phyloP scores from a whole-genome alignment of 1,139 yeast genomes.

The Candida sp. region DNA sequence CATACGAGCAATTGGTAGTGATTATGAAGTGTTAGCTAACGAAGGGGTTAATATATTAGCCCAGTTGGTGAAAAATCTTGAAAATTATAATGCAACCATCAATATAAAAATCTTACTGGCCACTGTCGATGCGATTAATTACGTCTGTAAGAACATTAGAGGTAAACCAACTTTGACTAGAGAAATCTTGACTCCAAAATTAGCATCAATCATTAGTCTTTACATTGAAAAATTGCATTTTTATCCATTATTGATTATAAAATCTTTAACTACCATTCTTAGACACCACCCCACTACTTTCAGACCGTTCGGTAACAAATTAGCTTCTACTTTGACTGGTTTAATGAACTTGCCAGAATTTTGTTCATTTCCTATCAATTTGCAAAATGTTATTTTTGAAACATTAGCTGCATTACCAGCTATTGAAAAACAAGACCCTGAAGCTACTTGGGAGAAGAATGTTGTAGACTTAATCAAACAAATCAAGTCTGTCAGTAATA shows the following conservation, averaged over 20 bases:
- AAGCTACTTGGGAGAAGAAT: constrained; percentile 45
- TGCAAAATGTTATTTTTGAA: constrained; percentile 42
- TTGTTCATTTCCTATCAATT: constrained; percentile 25
- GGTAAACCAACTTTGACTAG: constrained; percentile 85
- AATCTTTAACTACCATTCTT: constrained; percentile 49
- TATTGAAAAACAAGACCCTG: constrained; percentile 51
- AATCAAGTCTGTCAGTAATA: constrained; percentile 45
- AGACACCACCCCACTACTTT: constrained; percentile 72
- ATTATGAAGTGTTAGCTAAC: constrained; percentile 51
- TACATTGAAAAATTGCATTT: constrained; percentile 44
- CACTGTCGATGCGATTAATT: constrained; percentile 46
- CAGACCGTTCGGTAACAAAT: constrained; percentile 70
- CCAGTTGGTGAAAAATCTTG: constrained; percentile 53
- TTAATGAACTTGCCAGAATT: constrained; percentile 27
- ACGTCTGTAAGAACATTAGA: constrained; percentile 54
- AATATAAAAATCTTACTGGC: constrained; percentile 43
- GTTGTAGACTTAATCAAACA: constrained; percentile 39
- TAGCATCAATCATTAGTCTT: constrained; percentile 58
- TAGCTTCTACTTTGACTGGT: constrained; percentile 42
- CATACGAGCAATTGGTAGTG: constrained; percentile 45
- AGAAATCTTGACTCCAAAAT: constrained; percentile 78
- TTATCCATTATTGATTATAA: constrained; percentile 40
- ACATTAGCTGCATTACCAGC: constrained; percentile 60
- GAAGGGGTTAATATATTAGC: constrained; percentile 61
- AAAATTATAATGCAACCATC: constrained; percentile 42